Base-by-base conservation (phyloP, 2,329 filamentous ascomycete species). In the Aspergillus brasiliensis region DNA sequence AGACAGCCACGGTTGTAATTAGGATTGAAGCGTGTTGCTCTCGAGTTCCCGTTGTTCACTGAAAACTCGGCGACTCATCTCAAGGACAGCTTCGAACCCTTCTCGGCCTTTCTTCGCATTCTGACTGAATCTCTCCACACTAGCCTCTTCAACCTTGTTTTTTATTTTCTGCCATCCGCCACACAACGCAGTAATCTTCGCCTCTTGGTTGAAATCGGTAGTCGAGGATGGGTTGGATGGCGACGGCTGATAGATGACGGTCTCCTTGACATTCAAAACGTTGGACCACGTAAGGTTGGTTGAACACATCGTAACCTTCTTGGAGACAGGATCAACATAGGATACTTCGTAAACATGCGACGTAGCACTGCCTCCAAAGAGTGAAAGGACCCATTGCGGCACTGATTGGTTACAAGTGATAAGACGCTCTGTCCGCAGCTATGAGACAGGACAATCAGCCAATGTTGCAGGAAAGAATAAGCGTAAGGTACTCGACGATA, bases 141-240 rank as follows among this genome's bases (percentile, higher is more conserved):
- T 90, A 55, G 91, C 88, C 69, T 98, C 92, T 81, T 99, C 95
- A 69, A 99, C 96, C 75, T 89, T 91, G 79, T 95, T 97, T 83
- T 92, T 95, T 75, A 98, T 92, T 74, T 92, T 92, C 80, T 97
- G 91, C 93, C 95, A 99, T 63, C 95, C 95, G 67, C 95, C 94
- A 76, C 92, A 97, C 8, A 98, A 82, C 0, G 95, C 95, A 1
- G 93, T 97, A 73, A 99, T 94, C 78, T 93, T 88, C 40, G 95
- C 95, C 62, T 92, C 88, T 81, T 99, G 95, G 51, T 87, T 83
- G 73, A 99, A 98, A 64, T 89, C 84, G 2, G 95, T 99, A 75
- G 81, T 84, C 38, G 78, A 84, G 27, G 75, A 65, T 5, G 83
- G 83, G 5, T 75, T 76, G 2, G 73, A 69, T 3, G 73, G 72